Evolutionary conservation across 2,329 filamentous ascomycete species (phyloP).

Genomic region (Paracoccidioides brasiliensis): DNA sequence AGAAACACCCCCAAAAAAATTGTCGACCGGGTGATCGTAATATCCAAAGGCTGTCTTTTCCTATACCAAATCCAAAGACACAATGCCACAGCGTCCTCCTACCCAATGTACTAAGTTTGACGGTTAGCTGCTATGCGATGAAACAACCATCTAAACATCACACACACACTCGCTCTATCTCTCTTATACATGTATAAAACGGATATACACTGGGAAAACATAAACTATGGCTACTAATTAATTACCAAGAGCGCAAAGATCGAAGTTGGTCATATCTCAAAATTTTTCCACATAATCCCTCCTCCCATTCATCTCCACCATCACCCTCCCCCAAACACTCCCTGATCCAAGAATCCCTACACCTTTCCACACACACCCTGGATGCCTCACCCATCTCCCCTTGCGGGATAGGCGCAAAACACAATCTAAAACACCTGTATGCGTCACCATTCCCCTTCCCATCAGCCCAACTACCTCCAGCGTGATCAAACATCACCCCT

Average conservation of each 20-base stretch:
- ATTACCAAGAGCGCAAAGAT: neutral
- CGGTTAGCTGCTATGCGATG: too few species aligned
- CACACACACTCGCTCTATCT: too few species aligned
- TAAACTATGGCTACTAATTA: neutral
- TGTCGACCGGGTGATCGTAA: too few species aligned
- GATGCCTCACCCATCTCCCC: constrained; percentile 52
- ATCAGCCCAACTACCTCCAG: constrained; percentile 42
- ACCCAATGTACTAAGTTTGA: too few species aligned
- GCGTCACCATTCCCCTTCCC: constrained; percentile 24
- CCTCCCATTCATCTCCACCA: constrained; percentile 8
- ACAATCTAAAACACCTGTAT: constrained; percentile 64
- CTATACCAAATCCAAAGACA: too few species aligned
- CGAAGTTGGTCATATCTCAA: neutral
- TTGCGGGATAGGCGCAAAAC: constrained; percentile 72
- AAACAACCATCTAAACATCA: too few species aligned
- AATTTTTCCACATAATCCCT: constrained; percentile 1
- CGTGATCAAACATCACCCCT: constrained; percentile 61
- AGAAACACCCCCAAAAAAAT: too few species aligned
- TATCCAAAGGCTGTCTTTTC: too few species aligned
- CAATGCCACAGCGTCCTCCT: too few species aligned
- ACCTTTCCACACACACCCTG: constrained; percentile 52
- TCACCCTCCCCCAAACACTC: constrained; percentile 28
- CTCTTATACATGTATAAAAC: too few species aligned
- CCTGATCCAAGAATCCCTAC: constrained; percentile 60
- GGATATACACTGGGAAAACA: too few species aligned